phyloP scores from a whole-genome alignment of 2,329 filamentous ascomycete genomes.

The Ophiostoma australiae region DNA sequence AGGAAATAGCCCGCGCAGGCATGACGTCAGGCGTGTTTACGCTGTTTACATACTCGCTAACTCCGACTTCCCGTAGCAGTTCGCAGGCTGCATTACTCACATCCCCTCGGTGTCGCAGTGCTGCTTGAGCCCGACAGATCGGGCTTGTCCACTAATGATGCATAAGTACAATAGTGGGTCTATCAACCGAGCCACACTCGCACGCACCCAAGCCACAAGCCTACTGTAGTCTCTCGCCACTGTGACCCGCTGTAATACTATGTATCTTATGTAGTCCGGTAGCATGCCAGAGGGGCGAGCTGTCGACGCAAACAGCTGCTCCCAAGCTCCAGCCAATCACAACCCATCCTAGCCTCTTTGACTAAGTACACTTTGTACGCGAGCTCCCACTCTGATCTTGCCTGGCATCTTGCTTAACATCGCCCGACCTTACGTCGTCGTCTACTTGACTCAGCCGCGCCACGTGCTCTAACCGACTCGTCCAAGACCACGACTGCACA shows the following conservation, averaged over 20 bases:
- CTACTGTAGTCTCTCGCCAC: background rate
- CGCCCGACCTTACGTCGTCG: background rate
- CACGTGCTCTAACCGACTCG: background rate
- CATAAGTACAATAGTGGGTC: background rate
- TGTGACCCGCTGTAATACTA: background rate
- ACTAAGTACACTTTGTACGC: background rate
- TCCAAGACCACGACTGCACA: slow-evolving; percentile 14
- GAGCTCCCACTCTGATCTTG: background rate
- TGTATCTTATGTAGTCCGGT: background rate
- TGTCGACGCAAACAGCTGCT: slow-evolving; percentile 3
- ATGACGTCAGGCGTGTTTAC: slow-evolving; percentile 5
- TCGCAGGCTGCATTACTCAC: background rate
- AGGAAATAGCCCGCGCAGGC: background rate
- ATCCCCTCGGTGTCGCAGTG: background rate
- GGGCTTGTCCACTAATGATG: background rate
- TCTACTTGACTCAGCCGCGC: background rate
- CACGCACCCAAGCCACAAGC: slow-evolving; percentile 2
- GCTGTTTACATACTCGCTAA: background rate
- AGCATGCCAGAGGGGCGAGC: background rate
- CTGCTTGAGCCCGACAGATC: background rate
- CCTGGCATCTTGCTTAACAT: background rate
- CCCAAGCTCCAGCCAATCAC: slow-evolving; percentile 7
- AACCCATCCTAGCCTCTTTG: background rate
- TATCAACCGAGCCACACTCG: background rate
- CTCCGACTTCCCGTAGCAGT: background rate